Evolutionary conservation across 2,329 filamentous ascomycete species (phyloP).

Genomic region (Scedosporium apiospermum): DNA sequence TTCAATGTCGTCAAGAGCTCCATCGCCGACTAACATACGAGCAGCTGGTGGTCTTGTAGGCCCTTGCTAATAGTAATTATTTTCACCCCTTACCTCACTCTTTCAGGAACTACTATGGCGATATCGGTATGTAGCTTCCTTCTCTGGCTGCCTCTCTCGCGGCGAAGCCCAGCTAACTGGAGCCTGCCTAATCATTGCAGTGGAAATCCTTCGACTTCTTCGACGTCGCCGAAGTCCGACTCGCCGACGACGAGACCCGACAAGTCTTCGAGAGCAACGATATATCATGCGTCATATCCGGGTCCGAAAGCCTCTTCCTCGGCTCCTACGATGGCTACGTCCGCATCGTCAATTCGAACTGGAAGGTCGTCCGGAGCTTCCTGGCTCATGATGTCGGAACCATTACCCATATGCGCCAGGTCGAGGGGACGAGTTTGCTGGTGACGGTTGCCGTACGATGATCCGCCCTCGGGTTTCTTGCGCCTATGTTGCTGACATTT

Average conservation of each 20-base stretch:
- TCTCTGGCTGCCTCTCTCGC: background rate
- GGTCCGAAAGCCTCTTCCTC: constrained; percentile 81
- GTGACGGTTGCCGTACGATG: constrained; percentile 60
- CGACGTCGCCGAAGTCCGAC: constrained; percentile 77
- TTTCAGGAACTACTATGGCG: background rate
- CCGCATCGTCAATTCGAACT: constrained; percentile 76
- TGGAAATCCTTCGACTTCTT: constrained; percentile 99
- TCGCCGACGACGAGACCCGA: constrained; percentile 69
- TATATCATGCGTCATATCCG: constrained; percentile 74
- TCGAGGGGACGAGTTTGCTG: constrained; percentile 76
- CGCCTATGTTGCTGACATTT: background rate
- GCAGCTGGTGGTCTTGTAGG: background rate
- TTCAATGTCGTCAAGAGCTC: background rate
- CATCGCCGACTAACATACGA: background rate
- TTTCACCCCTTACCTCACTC: background rate
- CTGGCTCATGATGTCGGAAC: constrained; percentile 71
- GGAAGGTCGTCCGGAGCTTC: constrained; percentile 82
- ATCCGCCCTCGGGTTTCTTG: background rate
- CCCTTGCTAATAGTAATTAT: background rate
- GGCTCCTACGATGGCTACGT: constrained; percentile 79
- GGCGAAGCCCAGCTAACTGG: background rate
- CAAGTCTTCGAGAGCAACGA: constrained; percentile 74
- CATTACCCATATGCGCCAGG: constrained; percentile 86
- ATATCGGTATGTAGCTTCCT: background rate
- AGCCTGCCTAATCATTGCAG: constrained; percentile 34